Base-by-base conservation (phyloP, 1,284 basidiomycete genomes). In the Fistulinella cinereoalba region DNA sequence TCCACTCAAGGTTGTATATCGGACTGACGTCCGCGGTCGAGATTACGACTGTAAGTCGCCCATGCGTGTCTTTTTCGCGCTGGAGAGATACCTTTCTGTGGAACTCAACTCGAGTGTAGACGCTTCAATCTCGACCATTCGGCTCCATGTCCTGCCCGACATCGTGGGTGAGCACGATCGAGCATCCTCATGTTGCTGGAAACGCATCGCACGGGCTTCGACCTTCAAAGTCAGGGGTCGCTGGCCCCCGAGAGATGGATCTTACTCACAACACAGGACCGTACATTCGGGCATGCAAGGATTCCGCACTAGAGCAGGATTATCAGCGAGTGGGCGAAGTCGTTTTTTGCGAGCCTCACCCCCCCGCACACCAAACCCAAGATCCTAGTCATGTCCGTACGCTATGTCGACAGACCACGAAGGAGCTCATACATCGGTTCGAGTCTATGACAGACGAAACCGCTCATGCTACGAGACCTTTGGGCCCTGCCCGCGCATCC, bases 341-440 rank as follows among this genome's bases (percentile, higher is more conserved):
- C 29, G 18, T 34, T 6, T 12, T 29, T 11, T 37, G 34, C 22
- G 37, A 32, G 7, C 43, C 37, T 29, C 38, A 46, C 22, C 27
- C n/a, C 16, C 41, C 51, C 16, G 36, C 38, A 9, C 36, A 52
- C 31, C 51, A 37, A 31, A 28, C 34, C 29, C 37, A 6, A 31
- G 32, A 18, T 21, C 31, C 45, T 2, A 27, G 37, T 33, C 24
- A 32, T 21, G 28, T 19, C 24, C 45, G 44, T 37, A 40, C 51
- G 19, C 55, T 64, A 45, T 63, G 55, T 47, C 58, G 57, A 29
- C 53, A 57, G 37, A 72, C 72, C 18, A 63, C 64, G 13, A 66
- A 50, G 31, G 68, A 70, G 12, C 53, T 77, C 6, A 76, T 77
- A 52, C 63, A 55, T 51, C 71, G 64, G 43, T 78, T 68, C 46